Evolutionary conservation across 169 alveolate genomes (phyloP).

Genomic region (Plasmodium inui): DNA sequence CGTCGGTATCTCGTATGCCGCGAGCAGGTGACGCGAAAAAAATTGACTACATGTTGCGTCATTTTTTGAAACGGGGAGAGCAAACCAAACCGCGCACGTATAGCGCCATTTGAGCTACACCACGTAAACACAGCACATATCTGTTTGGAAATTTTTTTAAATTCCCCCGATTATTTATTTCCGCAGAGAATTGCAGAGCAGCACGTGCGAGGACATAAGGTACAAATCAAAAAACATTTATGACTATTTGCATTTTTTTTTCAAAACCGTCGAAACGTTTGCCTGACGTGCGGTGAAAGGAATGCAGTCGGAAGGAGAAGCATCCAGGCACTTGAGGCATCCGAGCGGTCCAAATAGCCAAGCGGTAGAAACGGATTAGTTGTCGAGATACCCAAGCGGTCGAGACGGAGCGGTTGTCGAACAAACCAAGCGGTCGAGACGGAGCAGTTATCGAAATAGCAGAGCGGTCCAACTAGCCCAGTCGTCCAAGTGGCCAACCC

Average conservation of each 20-base stretch:
- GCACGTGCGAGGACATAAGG: conserved; percentile 59
- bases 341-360: background rate
- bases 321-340: background rate
- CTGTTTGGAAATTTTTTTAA: background rate
- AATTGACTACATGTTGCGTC: background rate
- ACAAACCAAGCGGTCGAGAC: no score
- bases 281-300: background rate
- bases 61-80: background rate
- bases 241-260: conserved; percentile 74
- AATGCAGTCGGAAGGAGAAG: background rate
- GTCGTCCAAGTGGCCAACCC: background rate
- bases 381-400: background rate
- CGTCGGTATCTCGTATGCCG: background rate
- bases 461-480: no score
- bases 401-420: no score
- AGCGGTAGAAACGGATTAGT: background rate
- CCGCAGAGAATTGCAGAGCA: conserved; percentile 69
- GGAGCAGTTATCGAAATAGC: no score
- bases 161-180: background rate
- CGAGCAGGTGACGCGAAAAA: background rate
- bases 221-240: conserved; percentile 72
- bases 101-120: background rate
- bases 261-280: conserved; percentile 66
- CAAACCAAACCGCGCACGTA: background rate
- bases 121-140: background rate